Base-by-base conservation (phyloP, 371 early-diverging fungal species). In the Neoconidiobolus thromboides region DNA sequence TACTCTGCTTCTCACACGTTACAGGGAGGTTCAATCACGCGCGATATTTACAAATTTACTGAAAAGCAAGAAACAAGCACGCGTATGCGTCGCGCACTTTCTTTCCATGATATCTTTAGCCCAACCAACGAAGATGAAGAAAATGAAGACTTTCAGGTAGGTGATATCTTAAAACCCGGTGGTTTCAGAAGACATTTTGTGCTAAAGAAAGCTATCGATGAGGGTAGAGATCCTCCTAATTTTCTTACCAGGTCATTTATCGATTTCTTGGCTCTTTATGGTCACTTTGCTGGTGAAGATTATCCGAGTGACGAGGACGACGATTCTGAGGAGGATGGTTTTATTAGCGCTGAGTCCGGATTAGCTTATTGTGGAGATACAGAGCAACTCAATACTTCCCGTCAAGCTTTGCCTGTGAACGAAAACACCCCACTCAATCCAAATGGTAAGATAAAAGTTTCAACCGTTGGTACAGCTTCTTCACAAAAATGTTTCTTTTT, bases 261-360 rank as follows among this genome's bases (percentile, higher is more conserved):
- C 43, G 95, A 95, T 67, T 94, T 93, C 63, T 74, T 96, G 60
- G 88, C 84, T 44, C 73, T 96, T 58, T 94, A 87, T 65, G 92
- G 93, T 38, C 90, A 89, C 67, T 96, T 92, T 75, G 96, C 91
- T 2, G 96, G 95, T 42, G 94, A 90, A 65, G 87, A 89, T 62
- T 73, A 84, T 55, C 88, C 88, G 48, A 86, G 86, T 48, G 87
- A 81, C 44, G 86, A 87, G 62, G 89, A 81, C 14, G 79, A 84
- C 26, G 80, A 78, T 12, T 78, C 77, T 44, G 87, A 79, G 3
- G 81, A 54, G 15, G 37, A 7, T 40, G 26, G 26, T 26, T 26
- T 26, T 26, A 60, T 54, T 14, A 61, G 37, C 40, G 60, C 64
- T 0, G 69, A 72, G 37, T 65, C 48, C 10, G 64, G 51, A 15